Conservation (phyloP, 306 rosid genomes). For the Vicia faba region DNA sequence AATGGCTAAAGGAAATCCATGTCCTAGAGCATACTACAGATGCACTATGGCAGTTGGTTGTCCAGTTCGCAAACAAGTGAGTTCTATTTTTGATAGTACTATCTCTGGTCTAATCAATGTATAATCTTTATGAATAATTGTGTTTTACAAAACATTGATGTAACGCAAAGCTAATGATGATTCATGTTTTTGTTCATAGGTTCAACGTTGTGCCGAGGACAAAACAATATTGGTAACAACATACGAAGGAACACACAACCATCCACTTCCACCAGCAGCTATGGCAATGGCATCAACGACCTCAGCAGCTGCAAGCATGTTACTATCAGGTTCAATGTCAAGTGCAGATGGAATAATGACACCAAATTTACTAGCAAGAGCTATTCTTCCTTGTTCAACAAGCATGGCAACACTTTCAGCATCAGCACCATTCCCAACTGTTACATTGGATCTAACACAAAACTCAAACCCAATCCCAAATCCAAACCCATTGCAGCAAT, state of each 20-base stretch:
- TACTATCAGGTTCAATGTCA: slow-evolving; percentile 85
- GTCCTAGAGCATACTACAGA: slow-evolving; percentile 93
- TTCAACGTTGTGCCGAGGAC: slow-evolving; percentile 96
- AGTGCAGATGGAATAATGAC: slow-evolving; percentile 89
- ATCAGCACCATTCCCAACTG: slow-evolving; percentile 89
- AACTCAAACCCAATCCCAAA: slow-evolving; percentile 32
- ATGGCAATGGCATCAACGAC: slow-evolving; percentile 98
- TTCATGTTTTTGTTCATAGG: slow-evolving; percentile 44
- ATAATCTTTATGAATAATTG: not conserved
- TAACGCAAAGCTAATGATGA: not conserved
- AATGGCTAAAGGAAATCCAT: slow-evolving; percentile 96
- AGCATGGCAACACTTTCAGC: slow-evolving; percentile 92
- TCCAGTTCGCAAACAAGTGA: slow-evolving; percentile 97
- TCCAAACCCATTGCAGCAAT: slow-evolving; percentile 55
- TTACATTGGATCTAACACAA: slow-evolving; percentile 87
- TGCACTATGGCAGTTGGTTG: slow-evolving; percentile 98
- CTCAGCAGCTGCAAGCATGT: slow-evolving; percentile 84
- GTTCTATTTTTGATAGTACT: slow-evolving; percentile 4
- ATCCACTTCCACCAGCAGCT: slow-evolving; percentile 94
- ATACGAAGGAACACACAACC: slow-evolving; percentile 93
- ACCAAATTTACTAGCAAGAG: slow-evolving; percentile 77
- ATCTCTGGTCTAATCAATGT: not conserved
- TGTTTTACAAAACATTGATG: no score
- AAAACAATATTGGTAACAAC: slow-evolving; percentile 78
- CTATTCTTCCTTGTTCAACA: slow-evolving; percentile 72